These are phyloP conservation scores for Epithemia pelagica DNA, from an alignment of 108 stramenopile species.

Conservation along the genomic window DNA sequence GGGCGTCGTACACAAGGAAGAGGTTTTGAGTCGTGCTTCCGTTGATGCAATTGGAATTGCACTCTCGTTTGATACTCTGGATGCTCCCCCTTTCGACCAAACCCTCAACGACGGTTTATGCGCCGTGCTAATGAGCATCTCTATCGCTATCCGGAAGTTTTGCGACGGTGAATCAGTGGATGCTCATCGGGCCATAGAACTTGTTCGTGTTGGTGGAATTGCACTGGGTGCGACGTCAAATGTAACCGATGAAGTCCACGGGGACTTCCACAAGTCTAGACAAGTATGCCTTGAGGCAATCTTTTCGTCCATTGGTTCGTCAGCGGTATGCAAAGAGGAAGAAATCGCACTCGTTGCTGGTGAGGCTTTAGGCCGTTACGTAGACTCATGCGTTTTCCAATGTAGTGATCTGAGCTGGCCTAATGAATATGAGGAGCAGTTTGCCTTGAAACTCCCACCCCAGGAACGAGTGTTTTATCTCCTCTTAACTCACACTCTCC, in stretches of 20 bases:
- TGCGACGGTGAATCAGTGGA: conserved; percentile 52
- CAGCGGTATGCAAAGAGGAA: conserved; percentile 61
- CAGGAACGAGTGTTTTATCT: conserved; percentile 61
- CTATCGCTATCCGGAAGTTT: conserved; percentile 39
- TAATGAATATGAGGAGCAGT: conserved; percentile 36
- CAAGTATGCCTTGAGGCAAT: conserved; percentile 52
- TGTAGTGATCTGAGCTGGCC: conserved; percentile 33
- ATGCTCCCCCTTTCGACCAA: conserved; percentile 49
- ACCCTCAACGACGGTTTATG: conserved; percentile 28
- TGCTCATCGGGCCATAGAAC: conserved; percentile 36
- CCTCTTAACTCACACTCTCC: conserved; percentile 37
- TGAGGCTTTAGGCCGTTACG: conserved; percentile 62
- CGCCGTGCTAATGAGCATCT: conserved; percentile 28
- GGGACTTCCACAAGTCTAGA: conserved; percentile 33
- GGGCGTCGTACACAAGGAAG: conserved; percentile 43
- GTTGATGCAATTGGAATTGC: conserved; percentile 49
- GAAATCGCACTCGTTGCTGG: conserved; percentile 64
- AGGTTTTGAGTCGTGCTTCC: conserved; percentile 57
- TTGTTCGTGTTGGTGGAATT: conserved; percentile 48
- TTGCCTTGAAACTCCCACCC: conserved; percentile 50
- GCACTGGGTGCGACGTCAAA: conserved; percentile 52
- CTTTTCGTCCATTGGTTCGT: conserved; percentile 54
- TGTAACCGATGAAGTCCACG: conserved; percentile 23
- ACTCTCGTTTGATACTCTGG: conserved; percentile 37
- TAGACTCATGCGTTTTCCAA: conserved; percentile 31